Percentiles rank a stretch among this genome's conserved stretches.
These are phyloP conservation scores for Poa annua DNA, from an alignment of 176 grass and related monocot genomes.

Conservation along the genomic window DNA sequence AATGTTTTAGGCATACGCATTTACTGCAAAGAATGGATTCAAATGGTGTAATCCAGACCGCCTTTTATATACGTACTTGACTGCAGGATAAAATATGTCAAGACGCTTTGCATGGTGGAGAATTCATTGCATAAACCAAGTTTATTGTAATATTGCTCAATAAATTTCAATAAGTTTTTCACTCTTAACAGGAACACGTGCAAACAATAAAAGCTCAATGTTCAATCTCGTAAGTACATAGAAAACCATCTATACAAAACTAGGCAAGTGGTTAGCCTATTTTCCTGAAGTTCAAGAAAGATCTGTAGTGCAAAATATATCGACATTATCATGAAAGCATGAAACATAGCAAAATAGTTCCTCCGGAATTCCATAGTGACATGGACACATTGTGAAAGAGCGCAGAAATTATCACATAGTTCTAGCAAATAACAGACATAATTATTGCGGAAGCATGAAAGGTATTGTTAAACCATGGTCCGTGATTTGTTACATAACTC, in stretches of 20 bases:
- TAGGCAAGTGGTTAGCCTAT: background rate
- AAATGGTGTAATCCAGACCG: background rate
- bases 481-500: background rate
- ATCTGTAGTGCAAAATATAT: background rate
- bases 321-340: background rate
- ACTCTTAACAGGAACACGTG: background rate
- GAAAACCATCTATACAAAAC: background rate
- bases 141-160: background rate
- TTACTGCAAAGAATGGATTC: background rate
- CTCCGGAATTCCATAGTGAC: background rate
- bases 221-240: too few relatives aligned
- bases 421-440: constrained; percentile 18
- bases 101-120: background rate
- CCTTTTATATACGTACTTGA: background rate
- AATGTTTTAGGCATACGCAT: background rate
- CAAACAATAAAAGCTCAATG: background rate
- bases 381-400: background rate
- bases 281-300: constrained; percentile 8
- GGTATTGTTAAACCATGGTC: background rate
- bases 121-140: background rate
- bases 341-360: constrained; percentile 26
- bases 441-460: background rate
- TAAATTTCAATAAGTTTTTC: constrained; percentile 18
- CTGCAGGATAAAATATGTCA: constrained; percentile 8
- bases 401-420: background rate